Evolutionary conservation across 345 rosid genomes (phyloP).

Genomic region (Arabidopsis thaliana): DNA sequence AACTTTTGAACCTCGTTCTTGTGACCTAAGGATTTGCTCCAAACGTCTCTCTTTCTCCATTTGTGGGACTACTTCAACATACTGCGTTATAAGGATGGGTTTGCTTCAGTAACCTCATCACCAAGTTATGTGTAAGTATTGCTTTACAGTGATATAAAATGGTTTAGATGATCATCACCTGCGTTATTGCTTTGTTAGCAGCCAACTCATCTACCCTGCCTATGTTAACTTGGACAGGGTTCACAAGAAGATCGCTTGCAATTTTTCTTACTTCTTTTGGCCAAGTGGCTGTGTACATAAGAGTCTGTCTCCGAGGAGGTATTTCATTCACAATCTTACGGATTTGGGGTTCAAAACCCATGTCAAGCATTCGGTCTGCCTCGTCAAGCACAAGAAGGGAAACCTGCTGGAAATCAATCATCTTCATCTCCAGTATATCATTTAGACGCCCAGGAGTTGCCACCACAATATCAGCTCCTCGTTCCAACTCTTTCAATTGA

Average conservation of each 20-base stretch:
- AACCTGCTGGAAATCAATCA: slow-evolving; percentile 78
- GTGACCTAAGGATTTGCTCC: slow-evolving; percentile 88
- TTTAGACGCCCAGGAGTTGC: slow-evolving; percentile 99
- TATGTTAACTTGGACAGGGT: slow-evolving; percentile 95
- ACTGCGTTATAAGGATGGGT: slow-evolving; percentile 50
- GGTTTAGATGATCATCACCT: slow-evolving; percentile 55
- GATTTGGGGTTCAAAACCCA: slow-evolving; percentile 99
- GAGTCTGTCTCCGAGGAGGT: slow-evolving; percentile 88
- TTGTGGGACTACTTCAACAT: slow-evolving; percentile 87
- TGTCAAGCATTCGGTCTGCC: slow-evolving; percentile 99
- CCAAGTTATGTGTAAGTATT: slow-evolving; percentile 26
- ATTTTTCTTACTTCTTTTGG: slow-evolving; percentile 97
- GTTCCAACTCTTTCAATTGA: slow-evolving; percentile 80
- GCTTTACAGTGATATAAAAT: not conserved
- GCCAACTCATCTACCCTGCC: slow-evolving; percentile 95
- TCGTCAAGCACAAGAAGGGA: slow-evolving; percentile 96
- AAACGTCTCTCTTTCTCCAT: slow-evolving; percentile 95
- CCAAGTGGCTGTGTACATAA: slow-evolving; percentile 98
- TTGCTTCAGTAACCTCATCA: slow-evolving; percentile 20
- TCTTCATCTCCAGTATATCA: slow-evolving; percentile 89
- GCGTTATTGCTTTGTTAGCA: slow-evolving; percentile 96
- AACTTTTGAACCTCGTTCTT: slow-evolving; percentile 90
- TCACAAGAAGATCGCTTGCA: slow-evolving; percentile 86
- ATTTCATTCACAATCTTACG: slow-evolving; percentile 96
- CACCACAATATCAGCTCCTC: slow-evolving; percentile 97